Percentiles rank a stretch among this genome's conserved stretches.
phyloP scores from a whole-genome alignment of 169 alveolate species.

The Plasmodium gonderi region DNA sequence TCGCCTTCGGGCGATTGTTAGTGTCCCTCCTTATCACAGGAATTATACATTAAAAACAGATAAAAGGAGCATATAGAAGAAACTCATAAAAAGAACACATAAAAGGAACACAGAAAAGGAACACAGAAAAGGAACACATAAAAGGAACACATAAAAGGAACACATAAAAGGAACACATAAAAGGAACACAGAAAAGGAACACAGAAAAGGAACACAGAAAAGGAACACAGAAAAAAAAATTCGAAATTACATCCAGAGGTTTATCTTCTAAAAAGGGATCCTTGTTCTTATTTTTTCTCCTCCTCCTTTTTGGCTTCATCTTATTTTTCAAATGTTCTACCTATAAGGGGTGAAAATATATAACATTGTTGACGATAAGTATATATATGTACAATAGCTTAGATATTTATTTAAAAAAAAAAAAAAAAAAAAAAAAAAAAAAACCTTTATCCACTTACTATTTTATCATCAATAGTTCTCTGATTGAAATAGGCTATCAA shows the following conservation, averaged over 20 bases:
- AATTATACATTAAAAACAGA: too few species aligned
- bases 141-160: too few species aligned
- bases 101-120: too few species aligned
- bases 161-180: too few species aligned
- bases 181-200: too few species aligned
- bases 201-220: neutral
- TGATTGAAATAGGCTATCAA: conserved; percentile 57
- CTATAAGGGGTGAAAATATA: conserved; percentile 1
- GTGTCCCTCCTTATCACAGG: too few species aligned
- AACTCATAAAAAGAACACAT: too few species aligned
- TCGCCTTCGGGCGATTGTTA: too few species aligned
- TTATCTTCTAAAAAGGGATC: conserved; percentile 57
- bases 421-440: too few species aligned
- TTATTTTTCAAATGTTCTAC: conserved; percentile 56
- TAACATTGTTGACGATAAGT: neutral
- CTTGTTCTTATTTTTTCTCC: conserved; percentile 40
- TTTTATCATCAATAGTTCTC: conserved; percentile 35
- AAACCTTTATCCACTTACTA: conserved; percentile 4
- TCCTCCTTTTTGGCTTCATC: conserved; percentile 46
- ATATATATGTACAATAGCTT: neutral
- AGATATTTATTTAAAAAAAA: too few species aligned
- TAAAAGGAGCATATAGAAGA: too few species aligned
- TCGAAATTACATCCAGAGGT: conserved; percentile 34
- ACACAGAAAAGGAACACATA: too few species aligned
- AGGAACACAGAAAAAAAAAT: neutral